phyloP scores from a whole-genome alignment of 768 basidiomycete genomes.

The Hydnum rufescens region DNA sequence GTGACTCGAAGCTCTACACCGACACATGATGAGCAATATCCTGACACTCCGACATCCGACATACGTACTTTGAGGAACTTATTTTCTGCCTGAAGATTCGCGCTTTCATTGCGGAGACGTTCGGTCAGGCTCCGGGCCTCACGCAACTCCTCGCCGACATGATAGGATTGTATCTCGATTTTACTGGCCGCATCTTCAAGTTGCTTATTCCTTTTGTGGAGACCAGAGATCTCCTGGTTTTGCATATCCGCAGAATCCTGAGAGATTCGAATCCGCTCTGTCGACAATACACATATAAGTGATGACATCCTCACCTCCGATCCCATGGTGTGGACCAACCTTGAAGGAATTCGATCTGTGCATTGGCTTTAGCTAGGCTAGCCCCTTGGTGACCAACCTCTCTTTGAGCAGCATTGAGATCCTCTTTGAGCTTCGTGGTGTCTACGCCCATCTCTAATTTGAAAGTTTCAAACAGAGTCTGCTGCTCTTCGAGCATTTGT shows the following conservation, averaged over 20 bases:
- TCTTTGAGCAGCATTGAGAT: constrained; percentile 40
- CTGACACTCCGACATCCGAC: not conserved
- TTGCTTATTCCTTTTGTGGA: constrained; percentile 48
- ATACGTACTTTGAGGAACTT: constrained; percentile 69
- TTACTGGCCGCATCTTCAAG: constrained; percentile 56
- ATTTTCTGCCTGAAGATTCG: constrained; percentile 83
- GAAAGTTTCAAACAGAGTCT: constrained; percentile 65
- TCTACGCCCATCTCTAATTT: constrained; percentile 67
- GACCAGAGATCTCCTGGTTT: constrained; percentile 41
- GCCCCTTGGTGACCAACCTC: constrained; percentile 47
- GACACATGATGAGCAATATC: not conserved
- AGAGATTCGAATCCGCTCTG: constrained; percentile 19
- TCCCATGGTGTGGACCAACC: constrained; percentile 26
- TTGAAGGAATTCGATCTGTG: constrained; percentile 55
- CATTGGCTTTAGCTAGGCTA: constrained; percentile 62
- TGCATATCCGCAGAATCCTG: constrained; percentile 49
- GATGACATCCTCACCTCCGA: not conserved
- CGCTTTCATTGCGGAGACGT: constrained; percentile 64
- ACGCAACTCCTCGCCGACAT: constrained; percentile 46
- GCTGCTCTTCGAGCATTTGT: constrained; percentile 36
- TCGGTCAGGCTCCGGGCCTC: constrained; percentile 42
- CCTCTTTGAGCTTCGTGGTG: constrained; percentile 47
- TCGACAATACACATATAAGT: not conserved
- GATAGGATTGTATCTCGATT: constrained; percentile 52
- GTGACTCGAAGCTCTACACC: constrained; percentile 48